Evolutionary conservation across 148 eudicot species (phyloP), one percentile per base, ranked within the genome.

Genomic region (Beta vulgaris): DNA sequence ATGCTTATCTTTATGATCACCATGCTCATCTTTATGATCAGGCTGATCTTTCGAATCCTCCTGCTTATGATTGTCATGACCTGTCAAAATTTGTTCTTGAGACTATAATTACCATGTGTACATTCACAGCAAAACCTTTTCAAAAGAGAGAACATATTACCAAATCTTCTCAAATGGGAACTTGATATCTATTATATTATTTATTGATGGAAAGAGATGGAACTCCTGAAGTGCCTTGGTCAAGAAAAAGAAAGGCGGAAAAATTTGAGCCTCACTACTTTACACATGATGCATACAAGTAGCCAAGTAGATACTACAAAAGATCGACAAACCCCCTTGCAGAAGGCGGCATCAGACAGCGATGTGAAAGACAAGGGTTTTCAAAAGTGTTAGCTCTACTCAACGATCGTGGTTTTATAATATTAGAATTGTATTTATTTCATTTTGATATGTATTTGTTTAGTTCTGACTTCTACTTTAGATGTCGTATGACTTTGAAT

Each of bases 1-100:
- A 49, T 86, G 86, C 69, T 89, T 78, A 73, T 83, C 89, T 74
- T 79, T 85, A 80, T 83, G 81, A 68, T 86, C 88, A 83, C 73
- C 79, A 70, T 75, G 75, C 64, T 74, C 69, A 29, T 67, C 77
- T 72, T 73, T 78, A 43, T 73, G 77, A 39, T 76, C 67, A 67
- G 63, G 76, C 46, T 74, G 59, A 29, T 74, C 78, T 66, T 67
- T 76, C 3, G 58, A 28, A 10, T 64, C 77, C 14, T 73, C 75
- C 4, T 72, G 57, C 59, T 78, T 66, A 42, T 53, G 66, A 53
- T 72, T 54, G 55, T 31, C 66, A 73, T 73, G 53, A 73, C 83
- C 83, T 80, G 71, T 60, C 71, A 75, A 83, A 77, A 67, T n/a
- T n/a, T 8, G 63, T 31, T 58, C 49, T 75, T 58, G 18, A 61